Evolutionary conservation across 352 stramenopile genomes (phyloP), one percentile per base, ranked within the genome.

Genomic region (Blastocystis hominis): DNA sequence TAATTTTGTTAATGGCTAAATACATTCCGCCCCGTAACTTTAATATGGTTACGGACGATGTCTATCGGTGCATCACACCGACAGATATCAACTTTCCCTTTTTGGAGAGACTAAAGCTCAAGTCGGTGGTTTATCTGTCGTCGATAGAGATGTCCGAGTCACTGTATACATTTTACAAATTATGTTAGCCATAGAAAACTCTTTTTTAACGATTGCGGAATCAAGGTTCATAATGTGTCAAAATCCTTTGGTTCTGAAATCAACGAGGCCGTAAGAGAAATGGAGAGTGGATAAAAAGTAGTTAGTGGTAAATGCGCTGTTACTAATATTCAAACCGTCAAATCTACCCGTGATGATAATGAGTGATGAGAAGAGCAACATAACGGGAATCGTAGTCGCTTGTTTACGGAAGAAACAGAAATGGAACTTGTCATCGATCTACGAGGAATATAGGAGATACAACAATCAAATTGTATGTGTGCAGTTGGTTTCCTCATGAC

Each of bases 81-180:
- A 96, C 94, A 78, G 94, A 97, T 90, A 92, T 97, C 72, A 97
- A 96, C 89, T 95, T 95, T 86, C 93, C 93, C 24, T 97, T 96
- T 87, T 90, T 97, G 7, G 94, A 97, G 90, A 92, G 93, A 20
- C 89, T 97, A 42, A 92, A 94, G 86, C 90, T 96, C 89, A 92
- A 92, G 70, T 96, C 91, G 64, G 95, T 97, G 86, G 93, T 97
- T 72, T 97, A 96, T 90, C 89, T 97, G 76, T 93, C 92, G 55
- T 91, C 93, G 17, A 93, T 96, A 76, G 92, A 95, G 36, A 76
- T 90, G 75, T 92, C 93, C 17, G 95, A 96, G 89, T 90, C 92
- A 59, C 93, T 90, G 78, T 88, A 84, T 5, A 36, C n/a, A 3
- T n/a, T 10, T 10, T 86, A 17, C 24, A 2, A n/a, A 59, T 59